A percentile compares a stretch with the other conserved stretches of the same genome.
Evolutionary conservation across 2,329 filamentous ascomycete genomes (phyloP).

Genomic region (Keithomyces neogunnii): DNA sequence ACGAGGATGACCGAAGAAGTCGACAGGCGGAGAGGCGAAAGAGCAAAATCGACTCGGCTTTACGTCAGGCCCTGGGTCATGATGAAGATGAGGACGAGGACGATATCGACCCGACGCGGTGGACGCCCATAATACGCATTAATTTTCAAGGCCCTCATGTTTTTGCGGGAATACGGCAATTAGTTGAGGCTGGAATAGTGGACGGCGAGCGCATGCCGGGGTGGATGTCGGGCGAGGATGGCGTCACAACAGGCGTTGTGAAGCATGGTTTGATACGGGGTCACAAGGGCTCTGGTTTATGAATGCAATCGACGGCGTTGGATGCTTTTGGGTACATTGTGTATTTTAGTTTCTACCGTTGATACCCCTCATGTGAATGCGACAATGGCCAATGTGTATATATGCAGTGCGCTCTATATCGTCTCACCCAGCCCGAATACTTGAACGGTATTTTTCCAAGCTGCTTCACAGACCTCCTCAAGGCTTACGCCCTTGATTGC

Average conservation of each 20-base stretch:
- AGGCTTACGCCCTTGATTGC: constrained; percentile 72
- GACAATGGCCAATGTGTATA: constrained; percentile 1
- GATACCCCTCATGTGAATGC: constrained; percentile 18
- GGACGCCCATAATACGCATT: constrained; percentile 41
- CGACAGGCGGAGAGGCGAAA: constrained; percentile 14
- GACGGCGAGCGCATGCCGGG: constrained; percentile 74
- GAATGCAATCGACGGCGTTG: constrained; percentile 8
- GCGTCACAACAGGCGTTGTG: constrained; percentile 65
- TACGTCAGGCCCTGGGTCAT: constrained; percentile 20
- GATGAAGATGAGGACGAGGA: constrained; percentile 15
- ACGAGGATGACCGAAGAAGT: constrained; percentile 13
- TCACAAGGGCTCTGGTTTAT: constrained; percentile 47
- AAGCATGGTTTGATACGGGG: constrained; percentile 56
- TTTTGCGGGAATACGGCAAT: constrained; percentile 68
- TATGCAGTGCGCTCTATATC: constrained; percentile 9
- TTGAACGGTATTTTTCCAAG: constrained; percentile 71
- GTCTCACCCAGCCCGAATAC: constrained; percentile 62
- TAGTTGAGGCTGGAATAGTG: constrained; percentile 69
- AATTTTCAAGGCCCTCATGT: constrained; percentile 70
- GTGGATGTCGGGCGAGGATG: constrained; percentile 86
- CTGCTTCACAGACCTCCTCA: constrained; percentile 77
- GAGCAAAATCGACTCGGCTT: constrained; percentile 26
- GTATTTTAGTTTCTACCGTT: constrained; percentile 13
- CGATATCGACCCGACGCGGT: constrained; percentile 17
- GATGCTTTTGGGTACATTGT: constrained; percentile 9